Evolutionary conservation across 2,329 filamentous ascomycete species (phyloP), one percentile per base, ranked within the genome.

Genomic region (Pseudogymnoascus sp.): DNA sequence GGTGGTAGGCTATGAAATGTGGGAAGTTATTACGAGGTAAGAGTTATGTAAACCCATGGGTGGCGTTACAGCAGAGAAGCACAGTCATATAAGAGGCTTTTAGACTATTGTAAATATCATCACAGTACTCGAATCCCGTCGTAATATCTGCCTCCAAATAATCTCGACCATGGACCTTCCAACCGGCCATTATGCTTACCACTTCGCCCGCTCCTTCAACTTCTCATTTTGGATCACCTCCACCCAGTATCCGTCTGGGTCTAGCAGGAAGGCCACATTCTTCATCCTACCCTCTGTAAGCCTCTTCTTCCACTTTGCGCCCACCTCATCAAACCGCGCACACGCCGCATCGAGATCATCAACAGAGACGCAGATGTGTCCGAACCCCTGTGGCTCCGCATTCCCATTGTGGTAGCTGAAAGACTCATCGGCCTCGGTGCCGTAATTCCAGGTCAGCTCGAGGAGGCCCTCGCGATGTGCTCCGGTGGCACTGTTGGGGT

Each of bases 381-480:
- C 92, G 66, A 96, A 97, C 0, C 92, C 93, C 73, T 96, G 91
- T 0, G 92, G 92, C 73, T 94, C 80, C 35, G 85, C 79, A 74
- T 97, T 97, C 37, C 92, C 93, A 68, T 94, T 86, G 75, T 97
- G 92, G 73, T 97, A 97, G 67, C 81, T 82, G 72, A 96, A 93
- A 65, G 77, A 77, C 63, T 86, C 83, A 65, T 96, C 88, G 73
- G 93, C 93, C 77, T 97, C 92, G 0, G 89, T 92, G 47, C 84
- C 85, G 66, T 86, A 82, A 71, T 86, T 86, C 88, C 89, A 96
- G 11, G 92, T 96, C 64, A 97, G 76, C 76, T 97, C 92, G 5
- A 97, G 81, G 37, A 97, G 74, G 0, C 92, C 92, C 74, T 97
- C 92, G 65, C 85, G 84, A 61, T 84, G 79, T 9, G 85, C 82